Conservation (phyloP, 352 stramenopile genomes). For the Peronospora tabacina region DNA sequence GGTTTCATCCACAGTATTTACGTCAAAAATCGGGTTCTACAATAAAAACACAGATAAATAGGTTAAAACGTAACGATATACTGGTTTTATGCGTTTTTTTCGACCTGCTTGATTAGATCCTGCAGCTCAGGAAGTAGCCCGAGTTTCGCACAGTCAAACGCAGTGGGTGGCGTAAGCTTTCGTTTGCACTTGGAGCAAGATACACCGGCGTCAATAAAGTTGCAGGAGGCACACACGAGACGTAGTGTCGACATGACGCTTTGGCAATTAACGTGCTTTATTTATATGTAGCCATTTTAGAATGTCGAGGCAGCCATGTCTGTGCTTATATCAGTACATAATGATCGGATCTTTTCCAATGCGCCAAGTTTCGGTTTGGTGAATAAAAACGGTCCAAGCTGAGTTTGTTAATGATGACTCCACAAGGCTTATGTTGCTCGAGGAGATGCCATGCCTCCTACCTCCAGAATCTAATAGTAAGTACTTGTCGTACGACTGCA, state of each 20-base stretch:
- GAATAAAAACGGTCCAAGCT: too few species aligned
- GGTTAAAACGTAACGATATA: not conserved
- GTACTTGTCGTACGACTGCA: too few species aligned
- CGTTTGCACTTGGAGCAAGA: conserved; percentile 38
- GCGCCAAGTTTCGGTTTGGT: too few species aligned
- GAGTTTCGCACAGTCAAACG: conserved; percentile 59
- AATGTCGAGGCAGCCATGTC: too few species aligned
- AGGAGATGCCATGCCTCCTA: too few species aligned
- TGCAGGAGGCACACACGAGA: conserved; percentile 34
- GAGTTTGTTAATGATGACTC: too few species aligned
- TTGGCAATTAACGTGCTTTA: not conserved
- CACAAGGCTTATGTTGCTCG: too few species aligned
- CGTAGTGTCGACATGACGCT: conserved; percentile 9
- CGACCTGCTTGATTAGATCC: conserved; percentile 42
- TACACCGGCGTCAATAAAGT: conserved; percentile 6
- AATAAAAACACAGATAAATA: not conserved
- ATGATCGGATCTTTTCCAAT: too few species aligned
- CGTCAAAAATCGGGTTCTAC: conserved; percentile 45
- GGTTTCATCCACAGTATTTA: conserved; percentile 44
- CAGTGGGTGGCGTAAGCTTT: conserved; percentile 28
- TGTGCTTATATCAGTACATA: too few species aligned
- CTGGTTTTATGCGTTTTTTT: not conserved
- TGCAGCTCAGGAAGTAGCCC: conserved; percentile 55
- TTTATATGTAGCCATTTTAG: not conserved
- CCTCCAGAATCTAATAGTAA: too few species aligned